These are phyloP conservation scores for Tricholoma terreum DNA, from an alignment of 768 basidiomycete species.

Conservation along the genomic window DNA sequence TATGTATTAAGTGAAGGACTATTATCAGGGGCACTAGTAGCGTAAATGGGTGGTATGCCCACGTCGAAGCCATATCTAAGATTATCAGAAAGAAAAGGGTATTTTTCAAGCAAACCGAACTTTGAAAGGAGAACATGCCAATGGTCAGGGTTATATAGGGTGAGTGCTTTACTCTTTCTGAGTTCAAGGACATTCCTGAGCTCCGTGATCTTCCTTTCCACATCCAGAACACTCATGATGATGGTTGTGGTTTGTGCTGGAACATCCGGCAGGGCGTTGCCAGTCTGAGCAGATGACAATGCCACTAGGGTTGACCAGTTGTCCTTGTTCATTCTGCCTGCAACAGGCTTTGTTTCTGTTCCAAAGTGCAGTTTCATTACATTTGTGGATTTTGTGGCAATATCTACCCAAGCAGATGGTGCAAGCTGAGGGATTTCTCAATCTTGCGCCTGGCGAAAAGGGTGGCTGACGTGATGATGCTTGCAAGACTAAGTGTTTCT, in stretches of 20 bases:
- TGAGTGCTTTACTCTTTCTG: too few species aligned
- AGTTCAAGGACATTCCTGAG: too few species aligned
- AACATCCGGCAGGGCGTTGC: too few species aligned
- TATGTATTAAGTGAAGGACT: constrained; percentile 12
- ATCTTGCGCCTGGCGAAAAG: neutral
- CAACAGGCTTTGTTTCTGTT: constrained; percentile 25
- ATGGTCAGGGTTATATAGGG: constrained; percentile 16
- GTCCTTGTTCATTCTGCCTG: constrained; percentile 33
- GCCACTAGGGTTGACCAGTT: constrained; percentile 4
- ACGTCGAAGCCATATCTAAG: too few species aligned
- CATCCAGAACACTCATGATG: too few species aligned
- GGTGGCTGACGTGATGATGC: neutral
- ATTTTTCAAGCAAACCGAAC: too few species aligned
- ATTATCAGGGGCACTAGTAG: constrained; percentile 30
- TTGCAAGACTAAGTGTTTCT: neutral
- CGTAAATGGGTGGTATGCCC: constrained; percentile 10
- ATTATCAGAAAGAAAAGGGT: too few species aligned
- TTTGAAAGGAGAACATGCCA: constrained; percentile 27
- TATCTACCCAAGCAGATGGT: constrained; percentile 31
- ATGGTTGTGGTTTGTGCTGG: too few species aligned
- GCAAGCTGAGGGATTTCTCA: constrained; percentile 20
- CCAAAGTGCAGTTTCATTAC: constrained; percentile 14
- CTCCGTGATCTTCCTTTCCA: too few species aligned
- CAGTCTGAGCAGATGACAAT: too few species aligned
- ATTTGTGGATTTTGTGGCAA: neutral